These are phyloP conservation scores for Phytophthora syringae DNA, from an alignment of 352 stramenopile species.

Conservation along the genomic window DNA sequence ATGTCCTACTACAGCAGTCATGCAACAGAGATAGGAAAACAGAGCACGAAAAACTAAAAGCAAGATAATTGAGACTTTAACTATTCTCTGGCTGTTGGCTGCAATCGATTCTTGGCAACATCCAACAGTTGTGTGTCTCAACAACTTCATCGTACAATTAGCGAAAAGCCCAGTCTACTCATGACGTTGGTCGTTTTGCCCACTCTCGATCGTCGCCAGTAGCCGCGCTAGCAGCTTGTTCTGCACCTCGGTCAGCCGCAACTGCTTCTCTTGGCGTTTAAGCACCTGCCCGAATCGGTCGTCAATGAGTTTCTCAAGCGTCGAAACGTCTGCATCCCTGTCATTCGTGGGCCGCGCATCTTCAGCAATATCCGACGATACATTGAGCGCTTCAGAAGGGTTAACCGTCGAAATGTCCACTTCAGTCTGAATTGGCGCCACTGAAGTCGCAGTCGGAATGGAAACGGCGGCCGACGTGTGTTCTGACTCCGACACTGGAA, in stretches of 20 bases:
- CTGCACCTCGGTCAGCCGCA: conserved; percentile 16
- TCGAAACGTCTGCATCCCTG: background rate
- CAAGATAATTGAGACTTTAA: too few relatives aligned
- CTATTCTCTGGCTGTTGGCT: too few relatives aligned
- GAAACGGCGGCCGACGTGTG: background rate
- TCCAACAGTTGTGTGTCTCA: background rate
- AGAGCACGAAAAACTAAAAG: too few relatives aligned
- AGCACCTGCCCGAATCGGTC: conserved; percentile 21
- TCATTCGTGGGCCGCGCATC: background rate
- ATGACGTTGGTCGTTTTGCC: background rate
- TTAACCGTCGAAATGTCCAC: background rate
- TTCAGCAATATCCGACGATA: conserved; percentile 18
- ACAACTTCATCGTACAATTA: too few relatives aligned
- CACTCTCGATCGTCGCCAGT: conserved; percentile 4
- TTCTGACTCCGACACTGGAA: background rate
- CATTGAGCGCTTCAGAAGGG: background rate
- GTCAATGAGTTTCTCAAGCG: conserved; percentile 26
- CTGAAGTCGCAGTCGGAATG: background rate
- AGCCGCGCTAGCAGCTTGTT: conserved; percentile 22
- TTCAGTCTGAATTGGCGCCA: background rate
- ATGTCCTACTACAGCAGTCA: too few relatives aligned
- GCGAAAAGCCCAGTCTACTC: too few relatives aligned
- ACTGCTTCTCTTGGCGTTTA: conserved; percentile 22
- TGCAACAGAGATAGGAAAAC: too few relatives aligned
- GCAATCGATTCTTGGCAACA: background rate